phyloP scores from a whole-genome alignment of 2,329 filamentous ascomycete species.

The Cladophialophora carrionii region DNA sequence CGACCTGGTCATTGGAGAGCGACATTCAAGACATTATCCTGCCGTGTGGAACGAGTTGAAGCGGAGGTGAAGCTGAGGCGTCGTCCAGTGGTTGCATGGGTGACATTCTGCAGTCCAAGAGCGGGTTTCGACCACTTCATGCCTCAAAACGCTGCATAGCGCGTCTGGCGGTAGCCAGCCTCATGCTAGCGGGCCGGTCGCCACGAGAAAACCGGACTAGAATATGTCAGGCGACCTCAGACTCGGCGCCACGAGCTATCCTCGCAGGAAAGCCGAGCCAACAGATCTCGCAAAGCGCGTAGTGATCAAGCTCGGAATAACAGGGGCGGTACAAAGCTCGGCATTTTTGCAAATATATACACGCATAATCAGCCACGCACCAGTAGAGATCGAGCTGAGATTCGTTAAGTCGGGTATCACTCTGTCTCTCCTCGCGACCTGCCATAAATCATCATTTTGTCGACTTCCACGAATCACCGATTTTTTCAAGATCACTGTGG shows the following conservation, averaged over 20 bases:
- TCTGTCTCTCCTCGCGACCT: neutral
- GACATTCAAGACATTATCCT: no score
- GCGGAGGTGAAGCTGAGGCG: no score
- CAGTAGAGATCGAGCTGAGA: neutral
- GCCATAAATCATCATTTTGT: neutral
- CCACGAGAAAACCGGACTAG: neutral
- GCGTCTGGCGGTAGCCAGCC: neutral
- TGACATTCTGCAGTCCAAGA: no score
- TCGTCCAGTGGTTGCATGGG: no score
- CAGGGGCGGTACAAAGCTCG: neutral
- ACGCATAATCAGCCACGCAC: neutral
- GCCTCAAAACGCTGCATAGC: no score
- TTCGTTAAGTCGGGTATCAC: neutral
- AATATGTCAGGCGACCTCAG: neutral
- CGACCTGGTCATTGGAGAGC: neutral
- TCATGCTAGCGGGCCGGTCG: neutral
- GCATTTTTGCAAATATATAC: neutral
- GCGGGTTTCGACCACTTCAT: no score
- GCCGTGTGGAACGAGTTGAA: no score
- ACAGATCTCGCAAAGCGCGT: neutral
- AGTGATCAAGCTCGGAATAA: neutral
- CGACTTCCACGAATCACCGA: neutral
- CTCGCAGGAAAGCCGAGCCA: neutral
- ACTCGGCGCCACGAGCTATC: neutral
- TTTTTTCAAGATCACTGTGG: conserved; percentile 12